Evolutionary conservation across 1,139 yeast species (phyloP).

Genomic region (Scheffersomyces parashehatae): DNA sequence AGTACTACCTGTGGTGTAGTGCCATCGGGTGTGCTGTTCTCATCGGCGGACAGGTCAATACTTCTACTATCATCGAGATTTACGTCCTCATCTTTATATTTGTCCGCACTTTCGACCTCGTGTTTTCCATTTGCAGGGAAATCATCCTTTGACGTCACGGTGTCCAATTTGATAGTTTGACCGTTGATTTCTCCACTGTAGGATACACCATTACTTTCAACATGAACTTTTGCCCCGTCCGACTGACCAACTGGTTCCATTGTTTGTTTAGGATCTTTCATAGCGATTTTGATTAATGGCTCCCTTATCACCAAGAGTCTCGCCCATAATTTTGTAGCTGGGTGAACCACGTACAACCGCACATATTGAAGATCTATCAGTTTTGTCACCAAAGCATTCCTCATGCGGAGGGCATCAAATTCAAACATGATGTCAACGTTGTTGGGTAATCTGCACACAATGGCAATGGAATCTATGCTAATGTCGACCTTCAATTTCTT

Average conservation of each 20-base stretch:
- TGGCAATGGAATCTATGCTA: conserved; percentile 40
- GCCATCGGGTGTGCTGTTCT: not conserved
- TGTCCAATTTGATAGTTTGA: too few species aligned
- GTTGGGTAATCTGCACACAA: conserved; percentile 51
- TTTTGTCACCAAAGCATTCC: conserved; percentile 29
- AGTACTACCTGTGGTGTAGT: too few species aligned
- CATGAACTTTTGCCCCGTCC: too few species aligned
- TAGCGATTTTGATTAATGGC: conserved; percentile 22
- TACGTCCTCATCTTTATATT: too few species aligned
- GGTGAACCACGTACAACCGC: conserved; percentile 56
- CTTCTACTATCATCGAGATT: conserved; percentile 15
- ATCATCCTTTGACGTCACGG: too few species aligned
- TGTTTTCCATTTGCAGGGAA: too few species aligned
- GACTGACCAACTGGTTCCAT: too few species aligned
- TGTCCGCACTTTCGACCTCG: too few species aligned
- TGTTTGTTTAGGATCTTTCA: too few species aligned
- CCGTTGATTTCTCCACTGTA: too few species aligned
- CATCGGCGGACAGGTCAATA: conserved; percentile 6
- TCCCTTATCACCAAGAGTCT: conserved; percentile 42
- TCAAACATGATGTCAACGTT: conserved; percentile 55
- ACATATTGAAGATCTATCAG: conserved; percentile 33
- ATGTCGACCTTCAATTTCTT: conserved; percentile 34
- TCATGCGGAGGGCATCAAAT: conserved; percentile 36
- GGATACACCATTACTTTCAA: too few species aligned
- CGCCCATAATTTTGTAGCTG: conserved; percentile 50